These are phyloP conservation scores for Jaltomata sinuosa DNA, from an alignment of 257 asterid genomes.

Conservation along the genomic window DNA sequence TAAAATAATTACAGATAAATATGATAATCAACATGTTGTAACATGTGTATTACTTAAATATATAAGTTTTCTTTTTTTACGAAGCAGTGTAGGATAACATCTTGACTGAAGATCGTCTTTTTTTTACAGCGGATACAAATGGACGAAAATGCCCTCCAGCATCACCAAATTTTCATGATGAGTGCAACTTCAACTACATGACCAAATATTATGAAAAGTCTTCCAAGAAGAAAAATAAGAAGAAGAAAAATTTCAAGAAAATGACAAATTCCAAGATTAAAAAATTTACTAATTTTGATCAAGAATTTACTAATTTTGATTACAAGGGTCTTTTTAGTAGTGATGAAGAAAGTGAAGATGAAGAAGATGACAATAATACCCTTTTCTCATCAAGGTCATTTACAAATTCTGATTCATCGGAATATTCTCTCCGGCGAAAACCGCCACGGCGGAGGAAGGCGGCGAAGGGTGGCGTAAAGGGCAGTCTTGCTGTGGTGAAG, in stretches of 20 bases:
- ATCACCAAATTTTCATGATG: neutral
- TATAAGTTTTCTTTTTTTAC: neutral
- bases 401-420: slow-evolving; percentile 18
- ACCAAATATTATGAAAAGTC: neutral
- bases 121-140: neutral
- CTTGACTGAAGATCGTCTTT: neutral
- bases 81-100: neutral
- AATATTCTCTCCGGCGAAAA: slow-evolving; percentile 1
- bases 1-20: neutral
- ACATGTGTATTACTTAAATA: neutral
- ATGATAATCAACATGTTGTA: neutral
- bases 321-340: slow-evolving; percentile 7
- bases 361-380: slow-evolving; percentile 5
- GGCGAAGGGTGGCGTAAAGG: neutral
- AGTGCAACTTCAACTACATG: neutral
- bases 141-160: neutral
- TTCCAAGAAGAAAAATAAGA: neutral
- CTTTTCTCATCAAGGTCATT: slow-evolving; percentile 27
- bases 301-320: neutral
- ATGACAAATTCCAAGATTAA: neutral
- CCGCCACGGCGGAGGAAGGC: slow-evolving; percentile 7
- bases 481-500: slow-evolving; percentile 44
- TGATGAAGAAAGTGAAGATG: neutral
- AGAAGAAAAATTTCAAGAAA: neutral
- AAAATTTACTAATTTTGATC: neutral